A percentile compares a stretch with the other conserved stretches of the same genome.
Conservation (phyloP, 192 early-diverging fungal species). For the Backusella australiensis region DNA sequence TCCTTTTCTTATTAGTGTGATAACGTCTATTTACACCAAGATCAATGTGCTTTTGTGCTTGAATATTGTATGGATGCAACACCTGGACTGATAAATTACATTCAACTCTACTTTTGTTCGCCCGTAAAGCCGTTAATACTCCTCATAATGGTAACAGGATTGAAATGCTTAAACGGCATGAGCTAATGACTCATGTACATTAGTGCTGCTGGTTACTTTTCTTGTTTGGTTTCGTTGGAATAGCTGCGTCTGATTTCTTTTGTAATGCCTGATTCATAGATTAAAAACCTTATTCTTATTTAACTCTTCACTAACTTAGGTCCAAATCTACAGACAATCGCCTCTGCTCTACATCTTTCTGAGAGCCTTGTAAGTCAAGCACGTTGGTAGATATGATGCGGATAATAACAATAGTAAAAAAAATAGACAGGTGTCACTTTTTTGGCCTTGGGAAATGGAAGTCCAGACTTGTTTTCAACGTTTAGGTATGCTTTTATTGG, state of each 20-base stretch:
- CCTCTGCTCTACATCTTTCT: conserved; percentile 68
- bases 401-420: not conserved
- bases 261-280: conserved; percentile 39
- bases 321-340: conserved; percentile 83
- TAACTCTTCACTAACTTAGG: conserved; percentile 31
- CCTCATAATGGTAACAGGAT: conserved; percentile 39
- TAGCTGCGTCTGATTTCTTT: conserved; percentile 82
- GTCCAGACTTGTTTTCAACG: conserved; percentile 89
- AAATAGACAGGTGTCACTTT: conserved; percentile 69
- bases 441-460: conserved; percentile 88
- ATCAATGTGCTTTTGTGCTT: conserved; percentile 58
- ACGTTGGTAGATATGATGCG: not conserved
- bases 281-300: not conserved
- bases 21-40: conserved; percentile 48
- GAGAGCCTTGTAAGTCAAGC: conserved; percentile 67
- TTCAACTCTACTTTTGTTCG: conserved; percentile 57
- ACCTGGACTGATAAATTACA: conserved; percentile 60
- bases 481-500: conserved; percentile 50
- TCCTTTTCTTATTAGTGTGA: conserved; percentile 34
- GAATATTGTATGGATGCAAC: conserved; percentile 62
- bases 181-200: not conserved
- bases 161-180: not conserved
- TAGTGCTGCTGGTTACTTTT: conserved; percentile 66
- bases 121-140: conserved; percentile 38
- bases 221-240: conserved; percentile 74